These are phyloP conservation scores for Paecilomyces sp. DNA, from an alignment of 2,329 filamentous ascomycete species.

Conservation along the genomic window DNA sequence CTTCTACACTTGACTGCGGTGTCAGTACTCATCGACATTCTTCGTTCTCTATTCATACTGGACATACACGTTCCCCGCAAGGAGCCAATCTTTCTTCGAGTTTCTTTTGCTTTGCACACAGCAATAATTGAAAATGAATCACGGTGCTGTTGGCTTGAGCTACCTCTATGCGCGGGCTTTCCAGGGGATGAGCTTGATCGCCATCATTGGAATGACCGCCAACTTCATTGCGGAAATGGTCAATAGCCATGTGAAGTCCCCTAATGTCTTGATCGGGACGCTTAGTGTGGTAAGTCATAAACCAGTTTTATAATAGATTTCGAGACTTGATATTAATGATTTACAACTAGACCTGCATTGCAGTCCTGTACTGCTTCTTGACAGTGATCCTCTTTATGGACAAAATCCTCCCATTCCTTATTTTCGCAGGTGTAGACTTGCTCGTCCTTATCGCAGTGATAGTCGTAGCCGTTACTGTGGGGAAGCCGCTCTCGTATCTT, in stretches of 20 bases:
- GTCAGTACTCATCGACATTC: not conserved
- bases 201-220: conserved; percentile 70
- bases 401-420: conserved; percentile 65
- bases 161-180: conserved; percentile 68
- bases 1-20: not conserved
- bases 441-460: conserved; percentile 69
- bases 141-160: conserved; percentile 68
- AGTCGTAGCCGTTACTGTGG: conserved; percentile 68
- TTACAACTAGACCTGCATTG: conserved; percentile 60
- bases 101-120: not conserved
- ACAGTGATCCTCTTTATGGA: conserved; percentile 77
- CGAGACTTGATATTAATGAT: not conserved
- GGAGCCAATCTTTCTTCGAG: not conserved
- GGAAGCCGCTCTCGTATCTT: conserved; percentile 71
- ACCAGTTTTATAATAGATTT: not conserved
- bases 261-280: conserved; percentile 68
- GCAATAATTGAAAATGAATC: conserved; percentile 19
- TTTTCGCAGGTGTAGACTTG: conserved; percentile 59
- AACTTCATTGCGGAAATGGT: conserved; percentile 79
- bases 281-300: conserved; percentile 65
- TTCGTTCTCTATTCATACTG: not conserved
- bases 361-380: conserved; percentile 70
- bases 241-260: conserved; percentile 55
- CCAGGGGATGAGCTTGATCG: conserved; percentile 64
- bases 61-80: not conserved